Conservation (phyloP, 257 asterid species). For the Verbascum thapsus region DNA sequence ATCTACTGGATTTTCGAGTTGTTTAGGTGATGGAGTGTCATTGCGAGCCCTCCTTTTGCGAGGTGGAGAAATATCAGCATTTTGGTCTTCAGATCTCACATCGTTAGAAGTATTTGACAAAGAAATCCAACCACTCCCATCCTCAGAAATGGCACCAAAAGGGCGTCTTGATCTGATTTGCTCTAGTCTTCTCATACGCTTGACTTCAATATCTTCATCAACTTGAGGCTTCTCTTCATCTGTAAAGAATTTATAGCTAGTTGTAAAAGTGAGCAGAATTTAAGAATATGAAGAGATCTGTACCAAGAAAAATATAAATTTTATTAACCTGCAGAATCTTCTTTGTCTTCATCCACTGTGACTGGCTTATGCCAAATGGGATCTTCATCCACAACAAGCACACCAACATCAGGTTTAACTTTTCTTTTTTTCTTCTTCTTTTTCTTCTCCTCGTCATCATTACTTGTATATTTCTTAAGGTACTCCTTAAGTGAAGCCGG, state of each 20-base stretch:
- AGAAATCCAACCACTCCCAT: too few relatives aligned
- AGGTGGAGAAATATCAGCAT: slow-evolving; percentile 56
- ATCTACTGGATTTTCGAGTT: slow-evolving; percentile 27
- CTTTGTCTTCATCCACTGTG: slow-evolving; percentile 79
- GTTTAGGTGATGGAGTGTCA: slow-evolving; percentile 60
- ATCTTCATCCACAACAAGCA: slow-evolving; percentile 76
- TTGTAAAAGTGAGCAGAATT: slow-evolving; percentile 16
- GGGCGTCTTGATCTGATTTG: slow-evolving; percentile 55
- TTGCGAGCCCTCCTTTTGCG: slow-evolving; percentile 48
- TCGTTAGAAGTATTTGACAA: too few relatives aligned
- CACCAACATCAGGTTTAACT: slow-evolving; percentile 50
- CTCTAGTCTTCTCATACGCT: slow-evolving; percentile 80
- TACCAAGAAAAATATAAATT: background rate
- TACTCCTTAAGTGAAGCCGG: slow-evolving; percentile 74
- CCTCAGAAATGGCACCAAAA: slow-evolving; percentile 68
- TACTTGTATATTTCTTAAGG: slow-evolving; percentile 64
- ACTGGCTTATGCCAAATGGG: slow-evolving; percentile 85
- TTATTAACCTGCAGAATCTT: slow-evolving; percentile 58
- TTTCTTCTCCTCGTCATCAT: slow-evolving; percentile 49
- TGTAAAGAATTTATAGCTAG: slow-evolving; percentile 22
- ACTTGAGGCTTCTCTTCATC: too few relatives aligned
- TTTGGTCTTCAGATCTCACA: slow-evolving; percentile 27
- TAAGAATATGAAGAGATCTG: slow-evolving; percentile 20
- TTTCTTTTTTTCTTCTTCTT: slow-evolving; percentile 51
- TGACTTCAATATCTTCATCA: slow-evolving; percentile 85